A percentile compares a stretch with the other conserved stretches of the same genome.
Conservation (phyloP, 176 grass and related monocot species). For the Oryza glaberrima region DNA sequence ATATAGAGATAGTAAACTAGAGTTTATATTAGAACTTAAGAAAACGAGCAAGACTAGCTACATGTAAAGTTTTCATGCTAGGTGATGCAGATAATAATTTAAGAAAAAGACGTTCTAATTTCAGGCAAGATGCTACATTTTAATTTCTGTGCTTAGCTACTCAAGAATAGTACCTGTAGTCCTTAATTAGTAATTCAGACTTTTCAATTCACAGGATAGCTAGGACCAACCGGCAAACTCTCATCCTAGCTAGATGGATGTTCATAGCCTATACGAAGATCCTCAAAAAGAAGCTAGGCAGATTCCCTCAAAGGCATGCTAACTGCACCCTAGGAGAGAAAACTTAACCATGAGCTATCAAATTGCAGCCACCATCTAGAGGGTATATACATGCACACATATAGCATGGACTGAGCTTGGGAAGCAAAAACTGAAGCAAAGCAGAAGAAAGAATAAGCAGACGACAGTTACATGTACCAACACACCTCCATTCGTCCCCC, state of each 20-base stretch:
- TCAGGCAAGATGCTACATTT: neutral
- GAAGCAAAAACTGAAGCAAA: neutral
- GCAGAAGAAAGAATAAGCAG: conserved; percentile 13
- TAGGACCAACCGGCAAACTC: neutral
- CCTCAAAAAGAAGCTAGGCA: conserved; percentile 8
- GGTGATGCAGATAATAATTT: neutral
- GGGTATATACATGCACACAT: neutral
- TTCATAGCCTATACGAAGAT: conserved; percentile 3
- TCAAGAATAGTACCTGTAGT: conserved; percentile 2
- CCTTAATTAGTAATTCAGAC: neutral
- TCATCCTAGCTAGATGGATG: conserved; percentile 17
- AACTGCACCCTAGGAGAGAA: conserved; percentile 18
- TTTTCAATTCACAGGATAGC: conserved; percentile 3
- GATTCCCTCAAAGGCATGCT: conserved; percentile 25
- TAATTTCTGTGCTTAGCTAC: neutral
- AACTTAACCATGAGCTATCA: conserved; percentile 16
- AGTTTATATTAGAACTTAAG: neutral
- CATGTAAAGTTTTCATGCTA: neutral
- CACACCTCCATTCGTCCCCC: neutral
- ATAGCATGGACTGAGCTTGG: conserved; percentile 22
- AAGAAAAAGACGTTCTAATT: neutral
- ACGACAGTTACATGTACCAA: conserved; percentile 10
- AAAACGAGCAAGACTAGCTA: neutral
- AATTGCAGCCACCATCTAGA: neutral
- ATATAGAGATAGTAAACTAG: neutral